phyloP scores from a whole-genome alignment of 176 grass and related monocot species.

The Aegilops longissima region DNA sequence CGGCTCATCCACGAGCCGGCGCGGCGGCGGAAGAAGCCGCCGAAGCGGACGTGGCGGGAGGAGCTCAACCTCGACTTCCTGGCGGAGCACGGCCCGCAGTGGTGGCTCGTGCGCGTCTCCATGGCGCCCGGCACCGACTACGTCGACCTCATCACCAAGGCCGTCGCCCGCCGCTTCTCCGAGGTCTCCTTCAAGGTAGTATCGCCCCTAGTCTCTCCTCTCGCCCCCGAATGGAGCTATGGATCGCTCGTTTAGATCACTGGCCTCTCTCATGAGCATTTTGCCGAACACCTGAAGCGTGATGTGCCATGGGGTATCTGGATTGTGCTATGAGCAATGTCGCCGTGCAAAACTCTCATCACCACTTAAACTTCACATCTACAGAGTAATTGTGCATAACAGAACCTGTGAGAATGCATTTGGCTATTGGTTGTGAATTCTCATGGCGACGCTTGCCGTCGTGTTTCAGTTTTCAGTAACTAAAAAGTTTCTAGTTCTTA shows the following conservation, averaged over 20 bases:
- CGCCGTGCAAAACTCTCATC: background rate
- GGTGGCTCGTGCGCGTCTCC: slow-evolving; percentile 85
- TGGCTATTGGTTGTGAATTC: background rate
- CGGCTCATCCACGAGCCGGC: slow-evolving; percentile 59
- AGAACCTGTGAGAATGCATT: background rate
- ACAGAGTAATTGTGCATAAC: background rate
- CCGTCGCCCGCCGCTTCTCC: slow-evolving; percentile 43
- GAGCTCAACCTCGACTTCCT: slow-evolving; percentile 77
- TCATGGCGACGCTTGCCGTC: background rate
- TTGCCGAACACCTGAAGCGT: background rate
- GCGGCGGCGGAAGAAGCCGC: slow-evolving; percentile 43
- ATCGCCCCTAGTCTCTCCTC: background rate
- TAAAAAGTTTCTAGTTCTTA: background rate
- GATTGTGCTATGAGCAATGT: slow-evolving; percentile 11
- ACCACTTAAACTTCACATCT: background rate
- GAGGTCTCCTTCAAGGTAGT: slow-evolving; percentile 80
- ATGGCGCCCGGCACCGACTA: slow-evolving; percentile 65
- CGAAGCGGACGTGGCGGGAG: slow-evolving; percentile 48
- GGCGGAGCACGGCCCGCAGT: slow-evolving; percentile 68
- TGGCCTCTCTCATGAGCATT: background rate
- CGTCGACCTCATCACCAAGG: slow-evolving; percentile 52
- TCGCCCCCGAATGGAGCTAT: background rate
- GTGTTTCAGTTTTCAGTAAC: background rate
- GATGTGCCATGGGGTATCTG: background rate
- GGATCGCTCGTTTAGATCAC: background rate